Conservation (phyloP, 1,284 basidiomycete species). For the Coriolopsis trogii region DNA sequence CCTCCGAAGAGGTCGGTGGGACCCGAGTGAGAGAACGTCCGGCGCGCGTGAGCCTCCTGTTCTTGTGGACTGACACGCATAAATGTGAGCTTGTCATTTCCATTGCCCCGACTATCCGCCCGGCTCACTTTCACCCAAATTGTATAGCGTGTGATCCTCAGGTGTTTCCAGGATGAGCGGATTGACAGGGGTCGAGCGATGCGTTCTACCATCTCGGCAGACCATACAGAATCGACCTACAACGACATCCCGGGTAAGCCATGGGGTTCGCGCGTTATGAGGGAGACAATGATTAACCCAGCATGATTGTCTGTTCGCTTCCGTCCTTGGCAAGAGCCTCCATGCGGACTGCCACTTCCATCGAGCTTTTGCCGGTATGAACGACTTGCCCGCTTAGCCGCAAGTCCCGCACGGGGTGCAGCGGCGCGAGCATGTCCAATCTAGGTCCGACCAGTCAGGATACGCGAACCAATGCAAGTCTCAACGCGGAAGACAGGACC, state of each 20-base stretch:
- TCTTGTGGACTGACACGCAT: conserved; percentile 48
- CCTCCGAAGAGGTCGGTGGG: conserved; percentile 73
- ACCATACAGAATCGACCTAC: conserved; percentile 84
- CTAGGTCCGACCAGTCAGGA: conserved; percentile 33
- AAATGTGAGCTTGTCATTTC: conserved; percentile 34
- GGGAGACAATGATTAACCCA: conserved; percentile 45
- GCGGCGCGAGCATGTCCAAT: conserved; percentile 63
- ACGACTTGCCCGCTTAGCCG: conserved; percentile 80
- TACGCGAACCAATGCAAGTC: background rate
- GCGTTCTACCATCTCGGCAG: conserved; percentile 71
- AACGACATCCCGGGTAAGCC: background rate
- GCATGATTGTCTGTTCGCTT: conserved; percentile 62
- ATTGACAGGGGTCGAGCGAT: conserved; percentile 68
- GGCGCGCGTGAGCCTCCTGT: conserved; percentile 52
- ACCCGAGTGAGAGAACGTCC: conserved; percentile 66
- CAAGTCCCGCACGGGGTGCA: conserved; percentile 66
- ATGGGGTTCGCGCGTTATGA: background rate
- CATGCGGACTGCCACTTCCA: conserved; percentile 86
- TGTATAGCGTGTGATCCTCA: conserved; percentile 66
- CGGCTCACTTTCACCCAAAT: conserved; percentile 69
- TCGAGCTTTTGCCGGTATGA: conserved; percentile 75
- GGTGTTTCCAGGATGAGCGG: conserved; percentile 59
- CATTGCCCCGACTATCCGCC: background rate
- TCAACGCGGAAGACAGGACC: conserved; percentile 19
- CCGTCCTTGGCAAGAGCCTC: conserved; percentile 56